These are phyloP conservation scores for Linnemannia schmuckeri DNA, from an alignment of 192 early-diverging fungal genomes.

Conservation along the genomic window DNA sequence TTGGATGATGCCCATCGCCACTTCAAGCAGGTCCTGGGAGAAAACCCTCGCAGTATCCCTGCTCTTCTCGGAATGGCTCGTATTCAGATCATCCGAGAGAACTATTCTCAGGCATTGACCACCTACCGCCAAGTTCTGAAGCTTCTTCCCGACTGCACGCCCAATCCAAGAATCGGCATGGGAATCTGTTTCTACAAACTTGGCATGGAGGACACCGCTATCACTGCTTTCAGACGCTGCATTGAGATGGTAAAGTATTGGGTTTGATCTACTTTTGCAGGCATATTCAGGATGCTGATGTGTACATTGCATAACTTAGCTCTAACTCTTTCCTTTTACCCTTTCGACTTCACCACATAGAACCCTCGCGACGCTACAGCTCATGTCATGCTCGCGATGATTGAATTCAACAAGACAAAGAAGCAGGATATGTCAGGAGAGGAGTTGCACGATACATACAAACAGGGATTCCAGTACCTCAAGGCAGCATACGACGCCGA, in stretches of 20 bases:
- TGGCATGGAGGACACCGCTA: slow-evolving; percentile 74
- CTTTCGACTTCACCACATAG: slow-evolving; percentile 1
- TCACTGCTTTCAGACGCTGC: slow-evolving; percentile 78
- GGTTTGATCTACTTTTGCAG: background rate
- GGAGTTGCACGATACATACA: slow-evolving; percentile 59
- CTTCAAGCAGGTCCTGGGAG: slow-evolving; percentile 65
- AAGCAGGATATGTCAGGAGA: slow-evolving; percentile 48
- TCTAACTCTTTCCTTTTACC: background rate
- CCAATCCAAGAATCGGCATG: slow-evolving; percentile 87
- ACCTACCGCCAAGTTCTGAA: slow-evolving; percentile 83
- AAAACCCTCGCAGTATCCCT: slow-evolving; percentile 65
- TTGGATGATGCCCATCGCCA: slow-evolving; percentile 66
- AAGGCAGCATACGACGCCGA: slow-evolving; percentile 64
- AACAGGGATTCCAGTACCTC: slow-evolving; percentile 62
- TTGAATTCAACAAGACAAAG: slow-evolving; percentile 86
- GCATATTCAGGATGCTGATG: background rate
- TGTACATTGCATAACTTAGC: too few relatives aligned
- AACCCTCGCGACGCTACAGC: slow-evolving; percentile 79
- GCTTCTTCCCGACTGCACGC: slow-evolving; percentile 65
- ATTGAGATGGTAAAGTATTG: slow-evolving; percentile 67
- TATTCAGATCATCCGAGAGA: slow-evolving; percentile 68
- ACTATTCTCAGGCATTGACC: slow-evolving; percentile 77
- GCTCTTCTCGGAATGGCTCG: slow-evolving; percentile 77
- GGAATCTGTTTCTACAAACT: slow-evolving; percentile 89
- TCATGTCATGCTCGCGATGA: slow-evolving; percentile 76